Evolutionary conservation across 2,329 filamentous ascomycete genomes (phyloP).

Genomic region (Diaporthe destruens): DNA sequence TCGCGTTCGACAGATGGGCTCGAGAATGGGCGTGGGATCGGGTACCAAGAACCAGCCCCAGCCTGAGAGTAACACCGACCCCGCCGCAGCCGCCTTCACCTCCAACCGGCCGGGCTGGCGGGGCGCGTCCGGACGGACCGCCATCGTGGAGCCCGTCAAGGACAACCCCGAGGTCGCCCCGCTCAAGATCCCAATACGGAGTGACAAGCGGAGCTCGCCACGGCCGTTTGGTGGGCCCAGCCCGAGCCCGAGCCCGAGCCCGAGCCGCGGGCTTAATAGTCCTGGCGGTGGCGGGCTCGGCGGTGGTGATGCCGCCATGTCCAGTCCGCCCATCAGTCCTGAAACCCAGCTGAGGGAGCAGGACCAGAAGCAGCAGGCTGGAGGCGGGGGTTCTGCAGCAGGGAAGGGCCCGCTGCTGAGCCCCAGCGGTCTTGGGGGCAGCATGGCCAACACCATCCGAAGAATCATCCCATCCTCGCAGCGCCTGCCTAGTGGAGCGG

Average conservation of each 20-base stretch:
- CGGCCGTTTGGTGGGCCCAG: constrained; percentile 42
- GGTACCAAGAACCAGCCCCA: constrained; percentile 34
- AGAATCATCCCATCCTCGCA: constrained; percentile 54
- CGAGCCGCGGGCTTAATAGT: constrained; percentile 8
- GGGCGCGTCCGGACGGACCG: constrained; percentile 76
- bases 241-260: constrained; percentile 32
- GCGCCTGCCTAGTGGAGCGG: constrained; percentile 44
- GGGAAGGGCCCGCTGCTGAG: constrained; percentile 36
- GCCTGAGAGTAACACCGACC: constrained; percentile 47
- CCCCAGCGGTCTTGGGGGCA: constrained; percentile 27
- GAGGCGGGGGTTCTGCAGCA: constrained; percentile 36
- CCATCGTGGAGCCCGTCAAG: constrained; percentile 73
- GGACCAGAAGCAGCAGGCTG: constrained; percentile 42
- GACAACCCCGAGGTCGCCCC: constrained; percentile 70
- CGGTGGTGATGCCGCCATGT: constrained; percentile 37
- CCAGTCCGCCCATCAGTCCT: constrained; percentile 51
- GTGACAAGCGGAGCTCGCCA: constrained; percentile 56
- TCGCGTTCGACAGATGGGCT: constrained; percentile 17
- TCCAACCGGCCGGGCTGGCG: constrained; percentile 73
- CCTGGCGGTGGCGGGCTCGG: neutral
- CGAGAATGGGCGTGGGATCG: constrained; percentile 15
- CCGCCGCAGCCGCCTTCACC: constrained; percentile 52
- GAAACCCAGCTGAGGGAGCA: constrained; percentile 48
- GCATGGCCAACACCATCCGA: constrained; percentile 50
- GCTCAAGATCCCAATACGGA: constrained; percentile 67